Evolutionary conservation across 306 rosid species (phyloP).

Genomic region (Acmispon strigosus): DNA sequence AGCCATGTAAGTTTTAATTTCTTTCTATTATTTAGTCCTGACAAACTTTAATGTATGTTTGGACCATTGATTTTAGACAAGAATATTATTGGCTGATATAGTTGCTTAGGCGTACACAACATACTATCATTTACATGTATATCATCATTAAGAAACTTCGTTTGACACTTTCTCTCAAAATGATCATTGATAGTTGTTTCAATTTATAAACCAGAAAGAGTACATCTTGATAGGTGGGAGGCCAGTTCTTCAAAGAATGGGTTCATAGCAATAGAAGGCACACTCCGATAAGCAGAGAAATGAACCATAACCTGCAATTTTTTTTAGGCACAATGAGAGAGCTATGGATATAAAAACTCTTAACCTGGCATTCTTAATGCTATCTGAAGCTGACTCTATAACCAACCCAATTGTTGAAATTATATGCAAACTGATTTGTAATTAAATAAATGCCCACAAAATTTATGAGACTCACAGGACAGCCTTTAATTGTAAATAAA

Average conservation of each 20-base stretch:
- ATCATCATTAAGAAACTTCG: no score
- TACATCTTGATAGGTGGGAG: constrained; percentile 18
- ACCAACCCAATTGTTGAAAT: not conserved
- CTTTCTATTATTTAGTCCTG: no score
- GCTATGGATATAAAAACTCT: not conserved
- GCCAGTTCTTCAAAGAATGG: constrained; percentile 36
- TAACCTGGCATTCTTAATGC: not conserved
- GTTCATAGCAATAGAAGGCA: constrained; percentile 40
- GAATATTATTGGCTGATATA: no score
- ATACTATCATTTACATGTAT: no score
- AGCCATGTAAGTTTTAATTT: no score
- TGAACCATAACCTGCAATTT: constrained; percentile 41
- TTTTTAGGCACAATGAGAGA: not conserved
- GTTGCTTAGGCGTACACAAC: no score
- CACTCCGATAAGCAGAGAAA: constrained; percentile 46
- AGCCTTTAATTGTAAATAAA: constrained; percentile 27
- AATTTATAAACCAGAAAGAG: no score
- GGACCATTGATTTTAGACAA: no score
- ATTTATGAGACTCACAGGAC: constrained; percentile 17
- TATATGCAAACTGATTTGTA: not conserved
- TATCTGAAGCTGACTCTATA: constrained; percentile 6
- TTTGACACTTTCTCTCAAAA: no score
- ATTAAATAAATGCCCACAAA: not conserved
- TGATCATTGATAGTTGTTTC: no score
- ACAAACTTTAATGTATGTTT: no score